Conservation (phyloP, 116 monocot species). For the Iris pallida region DNA sequence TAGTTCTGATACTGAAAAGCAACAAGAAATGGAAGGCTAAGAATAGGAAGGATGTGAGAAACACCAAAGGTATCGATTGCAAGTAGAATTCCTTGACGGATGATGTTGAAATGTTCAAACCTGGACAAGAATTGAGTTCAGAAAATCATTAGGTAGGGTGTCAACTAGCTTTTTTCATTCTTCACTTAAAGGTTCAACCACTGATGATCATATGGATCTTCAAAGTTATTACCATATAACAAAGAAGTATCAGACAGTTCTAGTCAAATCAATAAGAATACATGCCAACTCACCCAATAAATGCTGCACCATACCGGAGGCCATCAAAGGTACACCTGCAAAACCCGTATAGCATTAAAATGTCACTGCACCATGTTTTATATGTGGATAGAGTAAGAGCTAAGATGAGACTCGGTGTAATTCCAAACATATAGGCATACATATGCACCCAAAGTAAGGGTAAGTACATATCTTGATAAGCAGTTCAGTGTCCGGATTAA, state of each 20-base stretch:
- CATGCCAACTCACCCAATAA: conserved; percentile 67
- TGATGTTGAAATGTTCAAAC: conserved; percentile 86
- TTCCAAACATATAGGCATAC: no score
- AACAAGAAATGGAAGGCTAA: conserved; percentile 77
- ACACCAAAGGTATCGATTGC: conserved; percentile 89
- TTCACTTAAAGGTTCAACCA: neutral
- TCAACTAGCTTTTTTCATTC: no score
- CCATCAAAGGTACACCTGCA: conserved; percentile 98
- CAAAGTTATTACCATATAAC: no score
- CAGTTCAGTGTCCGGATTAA: no score
- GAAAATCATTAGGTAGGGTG: no score
- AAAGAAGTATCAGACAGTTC: no score
- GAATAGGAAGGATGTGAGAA: conserved; percentile 76
- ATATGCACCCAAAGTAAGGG: no score
- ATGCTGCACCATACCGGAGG: conserved; percentile 90
- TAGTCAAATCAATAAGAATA: conserved; percentile 6
- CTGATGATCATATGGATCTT: neutral
- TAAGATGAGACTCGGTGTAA: no score
- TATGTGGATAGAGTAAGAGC: neutral
- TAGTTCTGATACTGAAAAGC: conserved; percentile 8
- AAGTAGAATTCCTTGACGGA: conserved; percentile 81
- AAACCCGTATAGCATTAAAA: conserved; percentile 1
- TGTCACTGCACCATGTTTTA: neutral
- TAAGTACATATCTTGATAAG: no score
- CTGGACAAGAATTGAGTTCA: conserved; percentile 30